phyloP scores from a whole-genome alignment of 306 rosid genomes.

The Comarum palustre region DNA sequence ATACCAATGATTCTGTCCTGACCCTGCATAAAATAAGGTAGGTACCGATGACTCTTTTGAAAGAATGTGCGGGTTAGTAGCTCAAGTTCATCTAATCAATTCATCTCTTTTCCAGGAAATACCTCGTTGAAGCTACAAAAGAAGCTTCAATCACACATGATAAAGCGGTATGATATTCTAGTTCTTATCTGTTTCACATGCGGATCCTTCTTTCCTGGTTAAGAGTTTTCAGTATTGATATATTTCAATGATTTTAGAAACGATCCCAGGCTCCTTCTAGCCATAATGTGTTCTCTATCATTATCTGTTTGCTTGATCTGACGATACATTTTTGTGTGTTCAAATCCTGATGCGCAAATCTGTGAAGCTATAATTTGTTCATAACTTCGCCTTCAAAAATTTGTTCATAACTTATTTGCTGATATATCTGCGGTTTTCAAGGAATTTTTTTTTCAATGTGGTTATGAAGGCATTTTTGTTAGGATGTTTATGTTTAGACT shows the following conservation, averaged over 20 bases:
- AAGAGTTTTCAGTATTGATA: not conserved
- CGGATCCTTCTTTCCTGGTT: not conserved
- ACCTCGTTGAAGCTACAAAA: conserved; percentile 84
- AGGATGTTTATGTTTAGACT: not conserved
- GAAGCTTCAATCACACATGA: conserved; percentile 81
- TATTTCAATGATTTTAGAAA: not conserved
- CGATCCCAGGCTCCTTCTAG: not conserved
- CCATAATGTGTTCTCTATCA: not conserved
- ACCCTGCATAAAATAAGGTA: conserved; percentile 90
- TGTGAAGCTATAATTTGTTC: not conserved
- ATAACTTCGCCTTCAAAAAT: not conserved
- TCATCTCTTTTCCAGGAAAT: conserved; percentile 49
- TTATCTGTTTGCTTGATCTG: not conserved
- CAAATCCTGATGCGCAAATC: not conserved
- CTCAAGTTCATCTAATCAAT: conserved; percentile 6
- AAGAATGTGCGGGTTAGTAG: conserved; percentile 12
- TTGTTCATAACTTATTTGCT: not conserved
- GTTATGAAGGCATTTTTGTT: too few relatives aligned
- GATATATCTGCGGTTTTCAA: not conserved
- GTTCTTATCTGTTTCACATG: not conserved
- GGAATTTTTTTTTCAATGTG: not conserved
- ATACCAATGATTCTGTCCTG: conserved; percentile 74
- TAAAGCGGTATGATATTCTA: conserved; percentile 66
- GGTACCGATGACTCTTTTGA: conserved; percentile 4
- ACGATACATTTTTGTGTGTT: not conserved